Percentiles rank a stretch among this genome's conserved stretches.
Conservation (phyloP, 352 stramenopile genomes). For the Phytophthora podocarpi region DNA sequence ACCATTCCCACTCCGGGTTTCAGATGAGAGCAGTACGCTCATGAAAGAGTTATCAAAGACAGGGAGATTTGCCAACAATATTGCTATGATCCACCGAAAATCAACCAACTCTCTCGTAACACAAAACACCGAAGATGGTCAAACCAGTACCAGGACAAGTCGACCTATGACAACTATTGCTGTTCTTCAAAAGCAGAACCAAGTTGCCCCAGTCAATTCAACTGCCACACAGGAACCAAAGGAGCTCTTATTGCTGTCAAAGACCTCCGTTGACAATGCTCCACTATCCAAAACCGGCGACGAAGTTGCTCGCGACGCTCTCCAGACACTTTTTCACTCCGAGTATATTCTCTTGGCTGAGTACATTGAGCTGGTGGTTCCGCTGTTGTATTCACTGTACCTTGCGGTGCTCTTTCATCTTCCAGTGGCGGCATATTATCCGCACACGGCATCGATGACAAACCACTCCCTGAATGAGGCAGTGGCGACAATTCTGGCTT, state of each 20-base stretch:
- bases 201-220: background rate
- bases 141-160: no score
- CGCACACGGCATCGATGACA: constrained; percentile 7
- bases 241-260: background rate
- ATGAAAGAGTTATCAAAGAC: constrained; percentile 10
- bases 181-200: constrained; percentile 4
- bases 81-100: background rate
- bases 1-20: constrained; percentile 1
- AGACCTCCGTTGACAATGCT: background rate
- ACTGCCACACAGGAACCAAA: background rate
- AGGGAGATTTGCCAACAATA: background rate
- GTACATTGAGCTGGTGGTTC: constrained; percentile 36
- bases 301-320: background rate
- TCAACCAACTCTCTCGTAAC: background rate
- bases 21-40: constrained; percentile 2
- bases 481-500: constrained; percentile 8
- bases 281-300: background rate
- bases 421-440: constrained; percentile 9
- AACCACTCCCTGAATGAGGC: background rate
- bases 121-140: no score
- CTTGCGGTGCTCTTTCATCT: constrained; percentile 14
- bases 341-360: constrained; percentile 32
- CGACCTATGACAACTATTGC: background rate
- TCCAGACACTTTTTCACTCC: constrained; percentile 29
- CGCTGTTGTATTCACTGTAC: constrained; percentile 26